Base-by-base conservation (phyloP, 2,329 filamentous ascomycete species). In the Fusarium sororula region DNA sequence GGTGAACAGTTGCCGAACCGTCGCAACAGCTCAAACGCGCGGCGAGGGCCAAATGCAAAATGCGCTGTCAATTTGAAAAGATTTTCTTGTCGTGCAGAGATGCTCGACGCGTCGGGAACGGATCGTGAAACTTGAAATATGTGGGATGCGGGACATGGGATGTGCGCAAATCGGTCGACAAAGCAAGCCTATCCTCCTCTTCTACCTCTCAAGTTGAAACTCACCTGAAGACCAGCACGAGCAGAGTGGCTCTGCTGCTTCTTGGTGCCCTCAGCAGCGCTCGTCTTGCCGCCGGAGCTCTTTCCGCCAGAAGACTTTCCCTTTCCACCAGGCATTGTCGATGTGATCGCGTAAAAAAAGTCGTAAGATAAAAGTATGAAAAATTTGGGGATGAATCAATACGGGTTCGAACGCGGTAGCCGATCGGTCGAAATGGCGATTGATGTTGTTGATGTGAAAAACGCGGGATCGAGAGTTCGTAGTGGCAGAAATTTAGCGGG, bases 181-280 rank as follows among this genome's bases (percentile, higher is more conserved):
- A 75, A 72, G 50, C 65, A 53, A 70, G 54, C 62, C 63, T 57
- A 39, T 63, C 59, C 45, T 64, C 58, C 55, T 64, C 63, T 50
- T 39, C 35, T 28, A 30, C 50, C 70, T 60, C 42, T 38, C 28
- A 26, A 50, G 51, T 45, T 35, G 30, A 74, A 56, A 78, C 94
- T 89, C 88, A 98, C 95, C 93, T 98, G 95, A 78, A 98, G 90
- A 82, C 95, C 95, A 83, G 95, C 95, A 85, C 96, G 95, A 81
- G 94, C 94, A 80, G 95, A 98, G 88, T 98, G 95, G 87, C 96
- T 97, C 87, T 97, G 94, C 82, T 94, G 92, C 88, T 98, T 98
- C 87, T 93, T 94, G 82, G 91, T 86, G 63, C 89, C 89, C 77
- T 91, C 92, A 80, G 81, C 91, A 80, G 81, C 85, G 70, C 86